Evolutionary conservation across 2,329 filamentous ascomycete species (phyloP).

Genomic region (Achaetomium macrosporum): DNA sequence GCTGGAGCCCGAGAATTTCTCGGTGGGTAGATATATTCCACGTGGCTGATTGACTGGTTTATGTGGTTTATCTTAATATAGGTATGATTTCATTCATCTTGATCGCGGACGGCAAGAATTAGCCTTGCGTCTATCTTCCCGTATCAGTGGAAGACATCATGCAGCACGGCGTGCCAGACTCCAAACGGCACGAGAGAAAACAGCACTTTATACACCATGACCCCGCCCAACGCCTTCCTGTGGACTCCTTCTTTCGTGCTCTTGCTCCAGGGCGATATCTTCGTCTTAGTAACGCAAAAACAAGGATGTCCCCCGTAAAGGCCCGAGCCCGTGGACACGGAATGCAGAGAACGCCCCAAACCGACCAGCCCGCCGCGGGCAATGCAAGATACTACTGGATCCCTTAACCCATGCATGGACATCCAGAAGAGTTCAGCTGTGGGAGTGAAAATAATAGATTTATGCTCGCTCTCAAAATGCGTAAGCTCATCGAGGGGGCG

Average conservation of each 20-base stretch:
- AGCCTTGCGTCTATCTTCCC: neutral
- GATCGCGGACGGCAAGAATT: no score
- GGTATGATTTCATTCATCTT: no score
- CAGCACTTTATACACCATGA: slow-evolving; percentile 3
- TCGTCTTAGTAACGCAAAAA: neutral
- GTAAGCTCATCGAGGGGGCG: slow-evolving; percentile 37
- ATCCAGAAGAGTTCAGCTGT: neutral
- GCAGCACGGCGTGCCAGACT: neutral
- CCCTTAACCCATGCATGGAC: slow-evolving; percentile 2
- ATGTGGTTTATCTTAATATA: no score
- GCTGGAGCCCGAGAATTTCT: no score
- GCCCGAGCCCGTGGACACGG: neutral
- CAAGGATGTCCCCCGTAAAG: neutral
- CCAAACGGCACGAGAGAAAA: neutral
- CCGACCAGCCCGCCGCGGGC: slow-evolving; percentile 10
- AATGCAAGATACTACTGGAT: slow-evolving; percentile 9
- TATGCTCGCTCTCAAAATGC: neutral
- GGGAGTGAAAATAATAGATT: neutral
- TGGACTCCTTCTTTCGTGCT: neutral
- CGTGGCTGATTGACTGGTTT: no score
- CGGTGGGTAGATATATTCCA: no score
- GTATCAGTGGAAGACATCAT: neutral
- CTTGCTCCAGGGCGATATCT: neutral
- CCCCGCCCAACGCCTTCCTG: neutral
- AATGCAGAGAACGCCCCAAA: slow-evolving; percentile 8